Conservation (phyloP, 2,329 filamentous ascomycete genomes). For the Fusarium sarcochroum region DNA sequence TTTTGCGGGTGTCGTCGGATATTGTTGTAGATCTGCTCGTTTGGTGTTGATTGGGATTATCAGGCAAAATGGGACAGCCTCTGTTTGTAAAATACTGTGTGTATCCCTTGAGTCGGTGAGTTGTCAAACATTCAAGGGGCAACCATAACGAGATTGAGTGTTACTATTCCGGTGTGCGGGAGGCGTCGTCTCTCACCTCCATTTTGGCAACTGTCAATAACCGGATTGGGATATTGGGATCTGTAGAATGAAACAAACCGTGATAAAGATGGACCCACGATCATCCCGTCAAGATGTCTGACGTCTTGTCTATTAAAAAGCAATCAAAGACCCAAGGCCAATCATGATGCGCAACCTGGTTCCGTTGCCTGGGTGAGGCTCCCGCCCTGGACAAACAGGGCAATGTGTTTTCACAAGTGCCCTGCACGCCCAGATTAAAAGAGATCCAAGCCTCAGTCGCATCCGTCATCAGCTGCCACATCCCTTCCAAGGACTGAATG, state of each 20-base stretch:
- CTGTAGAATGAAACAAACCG: constrained; percentile 24
- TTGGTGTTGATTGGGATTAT: constrained; percentile 12
- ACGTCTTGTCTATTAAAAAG: constrained; percentile 21
- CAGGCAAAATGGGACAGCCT: constrained; percentile 6
- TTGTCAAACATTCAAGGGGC: not conserved
- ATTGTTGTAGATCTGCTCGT: constrained; percentile 39
- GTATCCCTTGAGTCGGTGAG: not conserved
- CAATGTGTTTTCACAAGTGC: constrained; percentile 29
- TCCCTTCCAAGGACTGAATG: constrained; percentile 22
- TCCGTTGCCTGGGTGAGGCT: constrained; percentile 35
- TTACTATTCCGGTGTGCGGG: constrained; percentile 13
- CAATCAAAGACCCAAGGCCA: constrained; percentile 17
- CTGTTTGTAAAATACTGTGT: constrained; percentile 14
- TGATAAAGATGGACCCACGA: constrained; percentile 20
- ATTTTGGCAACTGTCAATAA: constrained; percentile 6
- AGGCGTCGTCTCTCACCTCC: constrained; percentile 11
- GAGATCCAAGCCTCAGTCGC: constrained; percentile 44
- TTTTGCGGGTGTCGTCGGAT: constrained; percentile 40
- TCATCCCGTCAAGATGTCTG: constrained; percentile 15
- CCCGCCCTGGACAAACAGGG: constrained; percentile 19
- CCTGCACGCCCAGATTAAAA: constrained; percentile 37
- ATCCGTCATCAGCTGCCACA: constrained; percentile 44
- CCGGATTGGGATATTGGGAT: not conserved
- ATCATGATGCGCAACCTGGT: constrained; percentile 12
- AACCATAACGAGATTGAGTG: constrained; percentile 7